Base-by-base conservation (phyloP, 192 early-diverging fungal genomes). In the Coemansia sp. region DNA sequence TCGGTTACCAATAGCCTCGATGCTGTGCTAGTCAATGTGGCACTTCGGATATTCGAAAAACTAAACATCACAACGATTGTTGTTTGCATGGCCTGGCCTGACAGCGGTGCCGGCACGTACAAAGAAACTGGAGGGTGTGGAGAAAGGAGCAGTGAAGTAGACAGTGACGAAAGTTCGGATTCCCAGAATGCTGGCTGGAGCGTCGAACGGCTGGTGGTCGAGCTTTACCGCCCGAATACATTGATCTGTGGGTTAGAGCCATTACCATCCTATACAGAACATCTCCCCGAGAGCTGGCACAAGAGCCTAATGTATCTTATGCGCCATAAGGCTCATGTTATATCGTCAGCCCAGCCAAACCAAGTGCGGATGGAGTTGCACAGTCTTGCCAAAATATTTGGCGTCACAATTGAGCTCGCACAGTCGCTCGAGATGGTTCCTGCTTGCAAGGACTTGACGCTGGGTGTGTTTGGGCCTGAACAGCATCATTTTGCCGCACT, bases 181-280 rank as follows among this genome's bases (percentile, higher is more conserved):
- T 18, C 31, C 2, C 12, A 47, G 0, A 38, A 49, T 14, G 32
- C 31, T n/a, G 22, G 44, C 5, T 54, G 59, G 49, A 56, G 30
- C n/a, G 25, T 67, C 7, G 77, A 79, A 54, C 67, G 54, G 27
- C 30, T 79, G 52, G 49, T 79, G 7, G 31, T 74, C 3, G 77
- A 64, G 25, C 31, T 60, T 27, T 70, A 64, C 54, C 26, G 47
- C 7, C 71, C 77, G 22, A 64, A 64, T 21, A 54, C 54, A 23
- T 38, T 74, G 21, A 60, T 74, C 23, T 79, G 77, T 58, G 71
- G 67, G 14, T 60, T 79, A 19, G 77, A 79, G 64, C 60, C 71
- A 19, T 55, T 79, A 53, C 65, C 76, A 5, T 44, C 53, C 16
- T 67, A 73, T 19, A n/a, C 34, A 27, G 64, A 65, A 34, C 30